Base-by-base conservation (phyloP, 805 yeast species). In the Komagataella pseudopastoris region DNA sequence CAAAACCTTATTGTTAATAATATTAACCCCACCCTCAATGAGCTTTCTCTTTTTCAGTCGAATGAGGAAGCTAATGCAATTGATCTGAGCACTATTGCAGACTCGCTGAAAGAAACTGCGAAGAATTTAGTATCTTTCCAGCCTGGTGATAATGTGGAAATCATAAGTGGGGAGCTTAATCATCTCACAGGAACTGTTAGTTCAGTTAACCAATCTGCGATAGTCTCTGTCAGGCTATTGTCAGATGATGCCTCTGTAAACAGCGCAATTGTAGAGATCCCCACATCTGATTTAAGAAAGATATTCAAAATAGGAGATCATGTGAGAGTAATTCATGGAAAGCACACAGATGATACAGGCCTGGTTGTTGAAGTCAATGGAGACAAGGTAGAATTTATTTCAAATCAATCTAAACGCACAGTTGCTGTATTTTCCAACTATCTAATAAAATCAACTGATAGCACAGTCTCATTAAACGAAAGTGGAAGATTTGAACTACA, bases 81-180 rank as follows among this genome's bases (percentile, higher is more conserved):
- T 58, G 97, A 93, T 63, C 72, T 93, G 52, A 80, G 89, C 3
- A 80, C 90, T 0, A 81, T 93, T 57, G 93, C 96, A 1, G 88
- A 89, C 55, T 79, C 88, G n/a, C 73, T 93, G 58, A 87, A 87
- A 62, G 78, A 78, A 56, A 71, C 80, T 2, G 72, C 78, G 51
- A 76, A 75, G 44, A 72, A 77, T 20, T 69, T 76, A 24, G 73
- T 80, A 39, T 67, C 75, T 3, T 91, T 90, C 71, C 96, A 88
- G 65, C 88, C 95, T 5, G 97, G 96, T 58, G 99, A 93, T 65
- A 78, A 86, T 58, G 96, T 93, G 49, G 96, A 90, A 67, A 86
- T 93, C 49, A 75, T 86, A 50, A 80, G 81, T 56, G 99, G 99
- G 63, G 99, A 93, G 69, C 97, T 90, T 68, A 81, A 90, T 48